These are phyloP conservation scores for Pilatotrama ljubarskyi DNA, from an alignment of 768 basidiomycete genomes.

Conservation along the genomic window DNA sequence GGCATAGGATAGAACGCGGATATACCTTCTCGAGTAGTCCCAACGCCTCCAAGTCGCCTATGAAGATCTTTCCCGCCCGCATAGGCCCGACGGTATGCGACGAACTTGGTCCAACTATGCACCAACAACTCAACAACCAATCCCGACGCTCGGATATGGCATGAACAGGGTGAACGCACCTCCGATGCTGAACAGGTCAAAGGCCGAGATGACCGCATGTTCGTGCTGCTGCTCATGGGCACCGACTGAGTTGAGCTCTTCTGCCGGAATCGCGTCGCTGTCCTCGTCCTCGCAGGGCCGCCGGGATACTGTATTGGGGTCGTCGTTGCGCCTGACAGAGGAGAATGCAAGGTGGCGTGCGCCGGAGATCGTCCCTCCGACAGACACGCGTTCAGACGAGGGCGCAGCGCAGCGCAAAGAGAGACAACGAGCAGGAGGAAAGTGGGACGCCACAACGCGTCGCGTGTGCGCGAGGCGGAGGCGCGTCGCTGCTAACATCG, in stretches of 20 bases:
- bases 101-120: slow-evolving; percentile 56
- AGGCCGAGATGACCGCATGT: slow-evolving; percentile 91
- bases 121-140: not conserved
- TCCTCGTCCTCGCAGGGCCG: slow-evolving; percentile 8
- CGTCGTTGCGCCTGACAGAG: not conserved
- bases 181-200: slow-evolving; percentile 91
- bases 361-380: not conserved
- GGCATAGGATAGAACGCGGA: not conserved
- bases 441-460: slow-evolving; percentile 7
- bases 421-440: not conserved
- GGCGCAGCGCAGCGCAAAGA: not conserved
- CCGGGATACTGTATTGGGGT: not conserved
- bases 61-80: slow-evolving; percentile 90
- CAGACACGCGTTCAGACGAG: not conserved
- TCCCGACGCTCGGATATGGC: not conserved
- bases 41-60: slow-evolving; percentile 69
- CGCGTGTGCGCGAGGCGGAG: slow-evolving; percentile 11
- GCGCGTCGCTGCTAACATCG: slow-evolving; percentile 13
- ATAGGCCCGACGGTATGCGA: slow-evolving; percentile 81
- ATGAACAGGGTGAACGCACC: slow-evolving; percentile 44
- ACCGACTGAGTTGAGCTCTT: slow-evolving; percentile 16
- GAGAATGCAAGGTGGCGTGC: not conserved
- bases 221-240: slow-evolving; percentile 38
- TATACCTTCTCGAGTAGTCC: slow-evolving; percentile 66
- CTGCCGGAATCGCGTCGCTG: slow-evolving; percentile 20